Conservation (phyloP, 345 rosid genomes). For the Eucalyptus globulus region DNA sequence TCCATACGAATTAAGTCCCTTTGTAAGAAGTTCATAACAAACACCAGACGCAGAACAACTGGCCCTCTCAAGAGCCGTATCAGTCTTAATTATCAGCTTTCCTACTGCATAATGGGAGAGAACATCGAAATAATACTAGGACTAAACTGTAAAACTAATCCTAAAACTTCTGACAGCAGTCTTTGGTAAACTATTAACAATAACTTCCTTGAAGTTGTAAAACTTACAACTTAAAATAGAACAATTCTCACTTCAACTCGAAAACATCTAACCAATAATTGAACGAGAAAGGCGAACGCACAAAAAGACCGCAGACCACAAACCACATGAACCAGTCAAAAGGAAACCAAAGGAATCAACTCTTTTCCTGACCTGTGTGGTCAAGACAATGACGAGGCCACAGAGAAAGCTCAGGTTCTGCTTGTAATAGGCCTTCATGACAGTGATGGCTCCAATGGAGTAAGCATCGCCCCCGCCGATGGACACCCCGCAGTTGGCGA, state of each 20-base stretch:
- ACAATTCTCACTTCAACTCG: neutral
- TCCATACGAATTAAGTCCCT: neutral
- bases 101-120: neutral
- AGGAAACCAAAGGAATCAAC: neutral
- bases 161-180: neutral
- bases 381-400: conserved; percentile 67
- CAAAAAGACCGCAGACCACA: neutral
- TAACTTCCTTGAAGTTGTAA: neutral
- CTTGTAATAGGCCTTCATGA: conserved; percentile 86
- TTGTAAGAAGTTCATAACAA: neutral
- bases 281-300: neutral
- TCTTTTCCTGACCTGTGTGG: conserved; percentile 50
- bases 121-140: neutral
- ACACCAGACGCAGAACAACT: neutral
- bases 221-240: neutral
- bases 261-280: neutral
- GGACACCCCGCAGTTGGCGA: conserved; percentile 81
- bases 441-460: conserved; percentile 86
- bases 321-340: neutral
- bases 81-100: neutral
- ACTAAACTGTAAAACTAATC: neutral
- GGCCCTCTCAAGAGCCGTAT: neutral
- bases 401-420: conserved; percentile 72
- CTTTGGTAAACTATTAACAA: neutral
- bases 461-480: conserved; percentile 87